These are phyloP conservation scores for Silybum marianum DNA, from an alignment of 129 eudicot species.

Conservation along the genomic window DNA sequence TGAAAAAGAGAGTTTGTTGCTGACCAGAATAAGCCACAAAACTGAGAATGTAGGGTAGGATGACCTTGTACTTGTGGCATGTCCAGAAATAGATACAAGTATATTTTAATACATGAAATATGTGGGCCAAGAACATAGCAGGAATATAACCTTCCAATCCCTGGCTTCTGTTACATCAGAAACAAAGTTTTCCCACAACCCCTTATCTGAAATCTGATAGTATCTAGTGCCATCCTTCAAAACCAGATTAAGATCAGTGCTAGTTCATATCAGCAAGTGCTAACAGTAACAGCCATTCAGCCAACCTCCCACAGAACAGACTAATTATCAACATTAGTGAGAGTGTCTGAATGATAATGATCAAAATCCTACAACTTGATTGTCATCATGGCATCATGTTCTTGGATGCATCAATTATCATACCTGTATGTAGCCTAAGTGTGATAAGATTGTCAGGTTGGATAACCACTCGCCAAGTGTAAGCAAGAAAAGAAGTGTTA, in stretches of 20 bases:
- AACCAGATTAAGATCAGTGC: not conserved
- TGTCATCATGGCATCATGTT: not conserved
- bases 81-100: not conserved
- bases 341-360: not conserved
- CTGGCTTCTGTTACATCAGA: not conserved
- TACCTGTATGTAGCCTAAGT: not conserved
- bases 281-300: no score
- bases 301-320: no score
- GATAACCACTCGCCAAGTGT: not conserved
- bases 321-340: no score
- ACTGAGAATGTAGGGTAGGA: not conserved
- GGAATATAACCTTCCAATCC: not conserved
- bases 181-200: not conserved
- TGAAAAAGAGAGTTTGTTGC: not conserved
- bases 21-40: not conserved
- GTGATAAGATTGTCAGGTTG: not conserved
- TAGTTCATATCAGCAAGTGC: not conserved
- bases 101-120: not conserved
- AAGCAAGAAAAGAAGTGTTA: not conserved
- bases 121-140: not conserved
- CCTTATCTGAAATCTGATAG: not conserved
- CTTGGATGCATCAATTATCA: not conserved
- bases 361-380: not conserved
- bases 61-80: not conserved
- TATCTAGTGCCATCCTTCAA: not conserved